A percentile compares a stretch with the other conserved stretches of the same genome.
Conservation (phyloP, 169 alveolate genomes). For the Plasmodium reichenowi region DNA sequence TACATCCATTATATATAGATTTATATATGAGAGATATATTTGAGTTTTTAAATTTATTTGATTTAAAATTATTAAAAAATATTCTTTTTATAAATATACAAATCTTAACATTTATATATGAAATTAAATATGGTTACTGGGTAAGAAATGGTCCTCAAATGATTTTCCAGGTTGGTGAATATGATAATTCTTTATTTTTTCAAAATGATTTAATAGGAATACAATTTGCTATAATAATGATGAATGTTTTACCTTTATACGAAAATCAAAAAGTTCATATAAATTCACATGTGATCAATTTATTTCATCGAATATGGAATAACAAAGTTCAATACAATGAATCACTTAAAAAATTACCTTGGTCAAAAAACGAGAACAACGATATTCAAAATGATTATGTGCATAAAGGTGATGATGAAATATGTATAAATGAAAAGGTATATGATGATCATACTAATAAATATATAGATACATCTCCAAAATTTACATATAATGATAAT, state of each 20-base stretch:
- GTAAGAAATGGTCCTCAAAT: constrained; percentile 69
- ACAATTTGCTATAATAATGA: constrained; percentile 62
- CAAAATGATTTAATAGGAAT: constrained; percentile 65
- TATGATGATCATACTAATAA: no score
- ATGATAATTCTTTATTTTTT: constrained; percentile 37
- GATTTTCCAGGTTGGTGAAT: constrained; percentile 37
- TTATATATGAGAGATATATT: constrained; percentile 63
- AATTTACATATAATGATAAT: no score
- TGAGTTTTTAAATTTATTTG: constrained; percentile 39
- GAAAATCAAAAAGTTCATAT: constrained; percentile 18
- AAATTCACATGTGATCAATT: background rate
- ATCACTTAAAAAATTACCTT: background rate
- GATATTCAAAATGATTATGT: background rate
- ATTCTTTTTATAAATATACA: constrained; percentile 43
- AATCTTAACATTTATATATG: constrained; percentile 43
- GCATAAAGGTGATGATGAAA: background rate
- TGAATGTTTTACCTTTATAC: constrained; percentile 59
- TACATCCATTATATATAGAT: constrained; percentile 42
- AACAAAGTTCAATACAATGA: background rate
- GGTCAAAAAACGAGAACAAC: background rate
- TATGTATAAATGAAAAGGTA: background rate
- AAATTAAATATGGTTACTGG: constrained; percentile 73
- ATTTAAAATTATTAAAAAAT: constrained; percentile 22
- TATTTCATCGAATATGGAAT: background rate
- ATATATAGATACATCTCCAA: no score